Conservation (phyloP, 352 stramenopile species). For the Pythium scleroteichum region DNA sequence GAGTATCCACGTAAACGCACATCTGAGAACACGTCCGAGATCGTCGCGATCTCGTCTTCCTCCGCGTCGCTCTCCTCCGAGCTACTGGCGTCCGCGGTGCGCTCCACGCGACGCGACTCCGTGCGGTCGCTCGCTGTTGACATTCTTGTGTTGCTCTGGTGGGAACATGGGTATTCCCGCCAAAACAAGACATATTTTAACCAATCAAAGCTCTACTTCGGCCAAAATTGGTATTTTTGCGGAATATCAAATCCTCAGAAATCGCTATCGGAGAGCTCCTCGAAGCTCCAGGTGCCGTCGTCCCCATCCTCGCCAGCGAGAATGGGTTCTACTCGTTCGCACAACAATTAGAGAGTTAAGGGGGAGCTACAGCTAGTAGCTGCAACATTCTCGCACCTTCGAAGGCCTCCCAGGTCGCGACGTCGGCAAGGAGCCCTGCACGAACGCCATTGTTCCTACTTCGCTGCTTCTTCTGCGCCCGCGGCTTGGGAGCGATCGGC, state of each 20-base stretch:
- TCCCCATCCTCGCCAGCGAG: constrained; percentile 22
- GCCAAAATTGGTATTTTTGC: not conserved
- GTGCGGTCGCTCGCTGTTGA: not conserved
- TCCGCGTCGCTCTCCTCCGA: constrained; percentile 24
- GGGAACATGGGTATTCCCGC: constrained; percentile 25
- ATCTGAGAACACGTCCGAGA: constrained; percentile 69
- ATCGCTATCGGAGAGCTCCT: constrained; percentile 69
- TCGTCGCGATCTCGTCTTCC: constrained; percentile 46
- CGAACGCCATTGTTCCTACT: constrained; percentile 2
- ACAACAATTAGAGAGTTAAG: too few species aligned
- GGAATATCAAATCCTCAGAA: constrained; percentile 34
- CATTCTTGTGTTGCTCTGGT: constrained; percentile 11
- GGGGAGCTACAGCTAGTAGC: too few species aligned
- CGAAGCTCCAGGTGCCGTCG: constrained; percentile 46
- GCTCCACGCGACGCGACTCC: constrained; percentile 3
- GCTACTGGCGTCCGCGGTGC: constrained; percentile 5
- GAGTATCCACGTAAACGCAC: constrained; percentile 34
- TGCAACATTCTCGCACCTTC: constrained; percentile 40
- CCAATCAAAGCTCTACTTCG: constrained; percentile 18
- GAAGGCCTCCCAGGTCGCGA: constrained; percentile 66
- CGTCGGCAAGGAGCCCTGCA: constrained; percentile 42
- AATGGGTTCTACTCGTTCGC: constrained; percentile 16
- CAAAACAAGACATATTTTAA: constrained; percentile 20
- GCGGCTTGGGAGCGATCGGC: not conserved
- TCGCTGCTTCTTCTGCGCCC: not conserved